Base-by-base conservation (phyloP, 1,139 yeast species). In the Williopsis jadinii region DNA sequence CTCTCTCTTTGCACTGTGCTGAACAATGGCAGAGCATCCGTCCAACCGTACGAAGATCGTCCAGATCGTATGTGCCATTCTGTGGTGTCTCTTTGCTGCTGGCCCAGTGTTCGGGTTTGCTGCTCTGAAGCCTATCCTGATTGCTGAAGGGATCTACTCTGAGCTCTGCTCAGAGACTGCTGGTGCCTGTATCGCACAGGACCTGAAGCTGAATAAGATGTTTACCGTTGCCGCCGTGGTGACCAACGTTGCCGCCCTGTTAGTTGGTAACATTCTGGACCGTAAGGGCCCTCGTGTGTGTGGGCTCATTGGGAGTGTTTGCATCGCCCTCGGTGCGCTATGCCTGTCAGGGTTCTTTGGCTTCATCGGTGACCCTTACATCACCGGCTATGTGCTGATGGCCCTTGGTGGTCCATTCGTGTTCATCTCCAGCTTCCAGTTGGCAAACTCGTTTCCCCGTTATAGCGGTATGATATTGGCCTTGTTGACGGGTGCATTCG, bases 101-200 rank as follows among this genome's bases (percentile, higher is more conserved):
- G 97, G 97, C 2, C 88, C 95, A 1, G 82, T 88, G 10, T 90
- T 90, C 68, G 95, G 97, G 2, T 90, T 88, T 66, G 96, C 97
- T 14, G 97, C 97, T 3, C 66, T 90, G 41, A 90, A 90, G 57
- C 95, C 95, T 5, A 75, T 88, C 4, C 67, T 90, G 37, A 75
- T 86, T 26, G 61, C 69, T 9, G 90, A 88, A 58, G 87, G 88
- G 2, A 79, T 88, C n/a, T 90, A 90, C 56, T 61, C 70, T 28
- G 74, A 77, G 11, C 60, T 66, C 19, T 90, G 97, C 35, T 50
- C 51, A 27, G 56, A 52, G 51, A 51, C 42, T 11, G n/a, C 14
- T 2, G 30, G 29, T 8, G 56, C 71, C 8, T 90, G 97, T 62
- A 67, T 71, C 12, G 77, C 73, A 27, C 95, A 88, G 61, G 97